Evolutionary conservation across 2,329 filamentous ascomycete species (phyloP).

Genomic region (Alternaria atra): DNA sequence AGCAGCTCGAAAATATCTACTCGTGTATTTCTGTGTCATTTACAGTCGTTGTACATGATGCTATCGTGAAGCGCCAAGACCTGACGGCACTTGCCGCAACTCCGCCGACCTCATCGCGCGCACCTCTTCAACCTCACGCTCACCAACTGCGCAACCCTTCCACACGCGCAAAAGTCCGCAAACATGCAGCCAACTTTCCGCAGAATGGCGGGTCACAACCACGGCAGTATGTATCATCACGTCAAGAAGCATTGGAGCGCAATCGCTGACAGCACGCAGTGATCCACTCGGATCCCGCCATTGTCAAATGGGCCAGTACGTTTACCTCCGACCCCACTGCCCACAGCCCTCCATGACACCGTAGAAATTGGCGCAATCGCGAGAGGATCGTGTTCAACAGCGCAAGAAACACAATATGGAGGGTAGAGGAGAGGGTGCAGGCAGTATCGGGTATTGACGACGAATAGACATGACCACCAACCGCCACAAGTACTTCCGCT

Average conservation of each 20-base stretch:
- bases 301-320: slow-evolving; percentile 64
- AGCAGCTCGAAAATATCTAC: neutral
- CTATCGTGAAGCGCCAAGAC: slow-evolving; percentile 25
- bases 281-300: slow-evolving; percentile 63
- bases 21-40: neutral
- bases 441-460: slow-evolving; percentile 17
- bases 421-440: neutral
- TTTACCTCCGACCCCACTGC: slow-evolving; percentile 50
- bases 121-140: slow-evolving; percentile 21
- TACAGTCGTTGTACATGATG: neutral
- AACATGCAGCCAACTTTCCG: slow-evolving; percentile 21
- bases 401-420: neutral
- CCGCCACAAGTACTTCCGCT: slow-evolving; percentile 95
- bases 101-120: slow-evolving; percentile 27
- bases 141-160: slow-evolving; percentile 17
- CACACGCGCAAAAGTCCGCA: slow-evolving; percentile 24
- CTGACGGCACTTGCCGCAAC: slow-evolving; percentile 20
- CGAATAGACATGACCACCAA: slow-evolving; percentile 78
- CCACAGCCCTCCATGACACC: neutral
- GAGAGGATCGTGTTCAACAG: neutral
- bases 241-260: slow-evolving; percentile 7
- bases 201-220: slow-evolving; percentile 43
- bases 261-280: slow-evolving; percentile 51
- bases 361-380: too few species aligned
- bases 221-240: slow-evolving; percentile 28